A percentile compares a stretch with the other conserved stretches of the same genome.
phyloP scores from a whole-genome alignment of 2,329 filamentous ascomycete species.

The Colletotrichum truncatum region DNA sequence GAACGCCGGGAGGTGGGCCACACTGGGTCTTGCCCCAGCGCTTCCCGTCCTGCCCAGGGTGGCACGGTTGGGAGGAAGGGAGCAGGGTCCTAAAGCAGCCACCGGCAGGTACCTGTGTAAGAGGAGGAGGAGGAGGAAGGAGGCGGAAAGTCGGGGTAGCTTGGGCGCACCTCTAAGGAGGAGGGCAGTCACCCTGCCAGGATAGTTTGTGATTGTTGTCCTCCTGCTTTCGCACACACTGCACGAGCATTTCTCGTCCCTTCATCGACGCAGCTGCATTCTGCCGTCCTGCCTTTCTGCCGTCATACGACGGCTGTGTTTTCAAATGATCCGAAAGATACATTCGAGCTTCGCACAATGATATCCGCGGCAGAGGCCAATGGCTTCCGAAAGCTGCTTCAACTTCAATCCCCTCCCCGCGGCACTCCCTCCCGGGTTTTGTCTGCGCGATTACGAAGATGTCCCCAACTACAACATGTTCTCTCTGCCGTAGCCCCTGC shows the following conservation, averaged over 20 bases:
- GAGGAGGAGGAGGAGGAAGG: background rate
- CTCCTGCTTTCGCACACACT: background rate
- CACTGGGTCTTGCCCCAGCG: slow-evolving; percentile 28
- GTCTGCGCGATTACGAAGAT: slow-evolving; percentile 35
- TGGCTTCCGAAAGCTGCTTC: slow-evolving; percentile 34
- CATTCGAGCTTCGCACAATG: slow-evolving; percentile 1
- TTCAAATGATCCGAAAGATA: background rate
- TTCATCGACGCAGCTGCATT: background rate
- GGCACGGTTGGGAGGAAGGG: slow-evolving; percentile 20
- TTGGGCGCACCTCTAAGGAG: background rate
- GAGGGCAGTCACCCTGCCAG: background rate
- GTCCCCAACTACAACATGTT: slow-evolving; percentile 2
- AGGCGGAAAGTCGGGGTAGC: slow-evolving; percentile 12
- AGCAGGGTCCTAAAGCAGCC: slow-evolving; percentile 22
- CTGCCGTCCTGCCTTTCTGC: background rate
- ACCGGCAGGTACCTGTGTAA: slow-evolving; percentile 19
- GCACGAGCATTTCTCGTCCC: background rate
- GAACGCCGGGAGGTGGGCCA: slow-evolving; percentile 25
- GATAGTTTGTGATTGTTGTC: background rate
- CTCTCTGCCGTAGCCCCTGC: background rate
- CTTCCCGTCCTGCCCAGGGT: slow-evolving; percentile 22
- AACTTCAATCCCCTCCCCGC: slow-evolving; percentile 32
- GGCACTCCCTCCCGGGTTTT: slow-evolving; percentile 38
- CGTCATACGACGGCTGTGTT: background rate
- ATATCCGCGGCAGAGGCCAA: slow-evolving; percentile 33